These are phyloP conservation scores for Aspergillus vadensis DNA, from an alignment of 2,329 filamentous ascomycete species.

Conservation along the genomic window DNA sequence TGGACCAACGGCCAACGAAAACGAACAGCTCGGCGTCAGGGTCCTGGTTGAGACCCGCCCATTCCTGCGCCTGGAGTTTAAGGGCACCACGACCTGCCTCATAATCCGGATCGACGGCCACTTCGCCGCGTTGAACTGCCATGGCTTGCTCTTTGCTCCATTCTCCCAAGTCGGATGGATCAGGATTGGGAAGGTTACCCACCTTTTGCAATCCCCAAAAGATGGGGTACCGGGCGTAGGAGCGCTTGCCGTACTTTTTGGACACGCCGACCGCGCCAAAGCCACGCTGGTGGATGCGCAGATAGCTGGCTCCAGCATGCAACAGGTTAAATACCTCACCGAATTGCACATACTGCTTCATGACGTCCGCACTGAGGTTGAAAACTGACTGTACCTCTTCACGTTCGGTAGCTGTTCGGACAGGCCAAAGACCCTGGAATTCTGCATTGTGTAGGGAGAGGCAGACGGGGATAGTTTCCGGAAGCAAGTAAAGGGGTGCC, in stretches of 20 bases:
- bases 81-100: constrained; percentile 56
- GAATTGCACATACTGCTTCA: constrained; percentile 64
- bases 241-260: constrained; percentile 68
- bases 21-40: constrained; percentile 65
- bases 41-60: constrained; percentile 63
- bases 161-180: constrained; percentile 58
- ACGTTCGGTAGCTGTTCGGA: constrained; percentile 61
- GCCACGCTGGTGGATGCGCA: constrained; percentile 66
- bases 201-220: constrained; percentile 67
- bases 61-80: constrained; percentile 65
- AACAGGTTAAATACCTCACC: constrained; percentile 68
- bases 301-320: constrained; percentile 64
- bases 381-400: constrained; percentile 65
- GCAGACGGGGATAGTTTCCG: constrained; percentile 61
- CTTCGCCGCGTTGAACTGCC: constrained; percentile 49
- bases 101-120: constrained; percentile 55
- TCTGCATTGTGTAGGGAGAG: constrained; percentile 68
- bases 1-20: constrained; percentile 68
- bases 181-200: constrained; percentile 64
- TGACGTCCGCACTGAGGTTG: constrained; percentile 59
- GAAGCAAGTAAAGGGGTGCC: constrained; percentile 66
- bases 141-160: constrained; percentile 58
- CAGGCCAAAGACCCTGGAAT: constrained; percentile 68
- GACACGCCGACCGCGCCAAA: constrained; percentile 68
- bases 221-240: constrained; percentile 66